These are phyloP conservation scores for Leonotis leonurus DNA, from an alignment of 257 asterid species.

Conservation along the genomic window DNA sequence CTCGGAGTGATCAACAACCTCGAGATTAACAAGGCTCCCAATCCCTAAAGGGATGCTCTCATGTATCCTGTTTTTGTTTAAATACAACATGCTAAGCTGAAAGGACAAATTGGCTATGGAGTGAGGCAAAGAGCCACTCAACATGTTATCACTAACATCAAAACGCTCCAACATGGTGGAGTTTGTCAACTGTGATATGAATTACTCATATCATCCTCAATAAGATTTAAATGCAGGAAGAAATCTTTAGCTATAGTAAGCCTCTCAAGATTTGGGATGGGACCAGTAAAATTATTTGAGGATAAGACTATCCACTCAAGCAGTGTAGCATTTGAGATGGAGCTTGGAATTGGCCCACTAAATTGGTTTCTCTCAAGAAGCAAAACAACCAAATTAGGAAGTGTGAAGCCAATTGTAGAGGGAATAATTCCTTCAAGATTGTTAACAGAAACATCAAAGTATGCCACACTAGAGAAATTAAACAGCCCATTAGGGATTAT, in stretches of 20 bases:
- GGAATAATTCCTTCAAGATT: not conserved
- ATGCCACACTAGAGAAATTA: not conserved
- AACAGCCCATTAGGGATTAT: not conserved
- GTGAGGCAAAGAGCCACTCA: constrained; percentile 33
- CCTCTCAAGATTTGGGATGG: constrained; percentile 20
- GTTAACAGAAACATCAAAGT: not conserved
- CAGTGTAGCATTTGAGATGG: not conserved
- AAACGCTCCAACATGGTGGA: constrained; percentile 17
- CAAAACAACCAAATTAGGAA: not conserved
- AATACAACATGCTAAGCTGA: not conserved
- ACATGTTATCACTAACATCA: constrained; percentile 15
- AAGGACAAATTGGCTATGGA: constrained; percentile 29
- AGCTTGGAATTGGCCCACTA: not conserved
- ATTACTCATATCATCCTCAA: constrained; percentile 18
- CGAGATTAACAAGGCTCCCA: constrained; percentile 10
- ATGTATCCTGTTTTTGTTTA: constrained; percentile 16
- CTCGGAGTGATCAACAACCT: not conserved
- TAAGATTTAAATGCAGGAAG: not conserved
- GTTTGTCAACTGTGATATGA: constrained; percentile 30
- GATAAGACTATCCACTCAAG: not conserved
- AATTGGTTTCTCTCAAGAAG: not conserved
- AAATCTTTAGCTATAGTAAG: constrained; percentile 6
- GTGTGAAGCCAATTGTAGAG: not conserved
- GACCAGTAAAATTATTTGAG: constrained; percentile 21
- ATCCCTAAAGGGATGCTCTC: constrained; percentile 34